Evolutionary conservation across 2,329 filamentous ascomycete genomes (phyloP).

Genomic region (Trichoderma simmonsii): DNA sequence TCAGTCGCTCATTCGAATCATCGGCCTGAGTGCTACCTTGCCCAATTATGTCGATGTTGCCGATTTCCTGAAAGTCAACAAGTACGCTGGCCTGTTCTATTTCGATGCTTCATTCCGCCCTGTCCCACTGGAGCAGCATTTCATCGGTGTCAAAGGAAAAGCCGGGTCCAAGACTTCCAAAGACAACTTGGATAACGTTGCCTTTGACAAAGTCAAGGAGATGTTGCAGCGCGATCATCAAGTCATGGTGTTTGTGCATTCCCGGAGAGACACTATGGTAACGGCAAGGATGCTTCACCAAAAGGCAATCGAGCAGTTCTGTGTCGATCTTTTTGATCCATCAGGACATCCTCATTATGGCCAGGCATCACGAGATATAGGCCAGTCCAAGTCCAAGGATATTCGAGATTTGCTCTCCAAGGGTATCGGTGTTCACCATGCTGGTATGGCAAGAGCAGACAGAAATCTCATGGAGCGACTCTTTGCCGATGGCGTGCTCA

Average conservation of each 20-base stretch:
- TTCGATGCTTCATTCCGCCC: conserved; percentile 95
- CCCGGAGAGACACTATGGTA: conserved; percentile 85
- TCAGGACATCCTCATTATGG: conserved; percentile 75
- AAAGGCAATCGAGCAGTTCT: conserved; percentile 78
- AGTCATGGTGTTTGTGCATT: conserved; percentile 99
- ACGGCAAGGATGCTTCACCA: conserved; percentile 84
- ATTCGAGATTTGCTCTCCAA: conserved; percentile 85
- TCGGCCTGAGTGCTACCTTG: conserved; percentile 90
- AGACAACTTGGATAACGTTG: conserved; percentile 82
- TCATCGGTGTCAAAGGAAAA: conserved; percentile 93
- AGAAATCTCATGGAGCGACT: conserved; percentile 93
- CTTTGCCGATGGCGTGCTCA: conserved; percentile 88
- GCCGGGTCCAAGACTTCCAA: conserved; percentile 74
- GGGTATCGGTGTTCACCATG: conserved; percentile 92
- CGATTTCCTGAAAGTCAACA: conserved; percentile 95
- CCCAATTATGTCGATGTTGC: conserved; percentile 97
- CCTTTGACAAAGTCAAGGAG: conserved; percentile 91
- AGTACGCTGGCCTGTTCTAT: conserved; percentile 89
- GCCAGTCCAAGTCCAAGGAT: conserved; percentile 78
- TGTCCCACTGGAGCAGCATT: conserved; percentile 94
- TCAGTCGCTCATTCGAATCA: conserved; percentile 92
- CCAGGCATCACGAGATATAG: conserved; percentile 77
- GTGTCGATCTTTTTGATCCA: conserved; percentile 80
- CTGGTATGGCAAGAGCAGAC: conserved; percentile 92
- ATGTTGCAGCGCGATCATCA: conserved; percentile 94